Base-by-base conservation (phyloP, 83 land plant species). In the Thuja plicata region DNA sequence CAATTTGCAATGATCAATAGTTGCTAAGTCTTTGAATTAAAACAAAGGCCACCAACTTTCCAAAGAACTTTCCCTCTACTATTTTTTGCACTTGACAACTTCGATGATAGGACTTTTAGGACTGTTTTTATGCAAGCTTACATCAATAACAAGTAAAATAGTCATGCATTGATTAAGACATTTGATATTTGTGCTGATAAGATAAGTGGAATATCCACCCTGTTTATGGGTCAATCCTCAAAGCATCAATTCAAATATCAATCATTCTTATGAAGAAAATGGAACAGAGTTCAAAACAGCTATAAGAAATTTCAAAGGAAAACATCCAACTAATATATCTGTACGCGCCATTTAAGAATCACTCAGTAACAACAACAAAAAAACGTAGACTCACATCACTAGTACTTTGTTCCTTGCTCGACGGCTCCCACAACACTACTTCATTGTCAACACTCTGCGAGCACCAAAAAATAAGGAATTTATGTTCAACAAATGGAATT, bases 371-470 rank as follows among this genome's bases (percentile, higher is more conserved):
- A 88, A 87, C 17, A 35, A 62, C 12, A 88, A 52, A 40, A 16
- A 2, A 77, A 87, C 0, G 40, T 45, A 27, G 10, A 86, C 91
- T 86, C 70, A 93, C 96, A 92, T 95, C 97, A 19, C 94, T 96
- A 77, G 94, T 92, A 82, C 95, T 93, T 40, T 96, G 97, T n/a
- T 95, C 99, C 90, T 94, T 98, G 86, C 91, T 93, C 66, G 94
- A 91, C 16, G 99, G 98, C 89, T 98, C 99, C 99, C 99, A 98
- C 78, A 98, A 89, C 27, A 98, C 97, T 89, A 96, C 94, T 86
- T 98, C 99, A 91, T 98, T 98, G 88, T 98, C 99, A 55, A 98
- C 99, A 90, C 99, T 98, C 99, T 97, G 97, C 87, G 87, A 32
- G 60, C 62, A 34, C 10, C 66, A 62, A 87, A 1, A 30, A 32